Base-by-base conservation (phyloP, 2,329 filamentous ascomycete species). In the Orbilia quercus region DNA sequence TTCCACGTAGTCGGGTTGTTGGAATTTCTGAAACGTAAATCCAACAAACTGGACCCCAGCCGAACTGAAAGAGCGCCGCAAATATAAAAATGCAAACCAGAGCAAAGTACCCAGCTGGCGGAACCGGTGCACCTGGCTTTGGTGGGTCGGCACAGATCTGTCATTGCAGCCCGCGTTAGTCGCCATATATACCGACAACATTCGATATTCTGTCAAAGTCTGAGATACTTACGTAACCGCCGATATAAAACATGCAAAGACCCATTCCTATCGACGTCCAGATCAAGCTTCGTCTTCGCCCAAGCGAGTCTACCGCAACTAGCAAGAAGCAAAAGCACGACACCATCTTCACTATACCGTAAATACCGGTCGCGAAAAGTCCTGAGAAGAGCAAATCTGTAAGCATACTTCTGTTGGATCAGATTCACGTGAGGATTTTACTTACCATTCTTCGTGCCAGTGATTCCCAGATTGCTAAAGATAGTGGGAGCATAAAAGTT, bases 61-160 rank as follows among this genome's bases (percentile, higher is more conserved):
- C 86, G 70, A 88, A 87, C 76, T 90, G 87, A 82, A 90, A 91
- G 80, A 88, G 86, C 1, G 83, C 85, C 0, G 89, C 89, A 80
- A 90, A 91, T 16, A 91, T 82, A 82, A 89, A 92, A 69, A 91
- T 89, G 79, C 87, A 89, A 22, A 89, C 85, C 1, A 91, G 85
- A 1, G 89, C 89, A 25, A 90, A 84, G 77, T 91, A 91, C 25
- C 89, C 89, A 1, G 90, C 88, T 0, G 86, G 82, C 0, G 88
- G 86, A 11, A 91, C 87, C 2, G 82, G 77, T 1, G 82, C 78
- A 9, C 84, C 86, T 2, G 79, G 77, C 1, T 86, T 78, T 0
- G 89, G 89, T 0, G 87, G 86, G 65, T 84, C 81, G 62, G 88
- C 84, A 42, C 88, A 84, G 54, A 90, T 85, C 66, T 71, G 50